Conservation (phyloP, 2,329 filamentous ascomycete species). For the Aspergillus phoenicis region DNA sequence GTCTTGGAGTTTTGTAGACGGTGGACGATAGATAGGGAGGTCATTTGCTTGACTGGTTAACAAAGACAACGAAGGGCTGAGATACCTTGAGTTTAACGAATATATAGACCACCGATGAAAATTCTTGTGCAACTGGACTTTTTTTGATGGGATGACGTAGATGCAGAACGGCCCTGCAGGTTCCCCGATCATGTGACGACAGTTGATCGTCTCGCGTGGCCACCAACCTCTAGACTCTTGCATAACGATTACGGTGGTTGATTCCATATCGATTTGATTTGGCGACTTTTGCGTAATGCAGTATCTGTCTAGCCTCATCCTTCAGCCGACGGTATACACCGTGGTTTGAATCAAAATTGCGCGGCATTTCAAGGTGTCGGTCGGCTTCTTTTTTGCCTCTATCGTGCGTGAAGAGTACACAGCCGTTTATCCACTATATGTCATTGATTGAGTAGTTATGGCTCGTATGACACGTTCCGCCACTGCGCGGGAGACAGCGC, state of each 20-base stretch:
- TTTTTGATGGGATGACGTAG: no score
- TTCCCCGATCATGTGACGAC: no score
- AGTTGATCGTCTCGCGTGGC: no score
- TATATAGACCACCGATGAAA: constrained; percentile 10
- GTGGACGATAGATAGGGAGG: constrained; percentile 21
- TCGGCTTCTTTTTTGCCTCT: neutral
- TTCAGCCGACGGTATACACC: neutral
- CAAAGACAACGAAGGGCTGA: constrained; percentile 11
- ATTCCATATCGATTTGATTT: no score
- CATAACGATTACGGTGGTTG: no score
- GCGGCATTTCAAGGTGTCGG: neutral
- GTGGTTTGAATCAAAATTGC: no score
- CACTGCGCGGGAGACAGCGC: constrained; percentile 26
- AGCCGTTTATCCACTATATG: neutral
- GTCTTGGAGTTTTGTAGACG: constrained; percentile 28
- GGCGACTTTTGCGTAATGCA: no score
- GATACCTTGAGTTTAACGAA: constrained; percentile 10
- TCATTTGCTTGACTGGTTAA: constrained; percentile 20
- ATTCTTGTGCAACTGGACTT: no score
- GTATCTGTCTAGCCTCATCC: neutral
- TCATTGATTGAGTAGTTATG: constrained; percentile 16
- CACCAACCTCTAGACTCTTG: no score
- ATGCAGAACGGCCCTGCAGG: no score
- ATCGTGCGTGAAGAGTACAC: neutral
- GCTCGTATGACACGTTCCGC: constrained; percentile 33